Evolutionary conservation across 768 basidiomycete genomes (phyloP), one percentile per base, ranked within the genome.

Genomic region (Paxillus ammoniavirescens): DNA sequence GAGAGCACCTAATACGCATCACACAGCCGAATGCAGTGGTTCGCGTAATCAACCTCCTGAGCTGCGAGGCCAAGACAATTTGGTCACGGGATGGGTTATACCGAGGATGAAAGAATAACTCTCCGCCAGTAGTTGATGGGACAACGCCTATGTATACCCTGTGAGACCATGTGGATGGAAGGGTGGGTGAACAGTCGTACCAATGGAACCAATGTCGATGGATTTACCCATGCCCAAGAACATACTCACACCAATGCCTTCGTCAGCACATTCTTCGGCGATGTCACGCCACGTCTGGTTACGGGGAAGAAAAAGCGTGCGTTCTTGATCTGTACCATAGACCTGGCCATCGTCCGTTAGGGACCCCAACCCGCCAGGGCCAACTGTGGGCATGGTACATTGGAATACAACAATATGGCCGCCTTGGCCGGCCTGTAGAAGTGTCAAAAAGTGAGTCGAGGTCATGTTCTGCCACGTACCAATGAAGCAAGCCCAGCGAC

Each of bases 61-160:
- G 64, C 61, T 98, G 91, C n/a, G 86, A 87, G n/a, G 78, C 72
- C 12, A 99, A 62, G 5, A 82, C 73, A 8, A 74, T 62, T 8
- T 77, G 77, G 65, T 97, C 93, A 21, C 21, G 21, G 21, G 26
- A 26, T 26, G 82, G 78, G 49, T 87, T 80, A 67, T 93, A 99
- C n/a, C 91, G 81, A 8, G 96, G 97, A 63, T 95, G 89, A 74
- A 87, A 96, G 72, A 89, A 95, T 1, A 96, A 62, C 53, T 94
- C 92, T 17, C 97, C 97, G 13, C 97, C 97, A 7, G 92, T 93
- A 10, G 83, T 66, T 0, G 84, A 84, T 0, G 88, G 66, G 6
- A 94, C 77, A 4, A 77, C 70, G 41, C 88, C 89, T 86, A 55
- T 12, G 26, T 17, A 47, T 5, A 18, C 9, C 36, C n/a, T 44